A percentile compares a stretch with the other conserved stretches of the same genome.
Conservation (phyloP, 805 yeast genomes). For the Saccharomycopsis microspora region DNA sequence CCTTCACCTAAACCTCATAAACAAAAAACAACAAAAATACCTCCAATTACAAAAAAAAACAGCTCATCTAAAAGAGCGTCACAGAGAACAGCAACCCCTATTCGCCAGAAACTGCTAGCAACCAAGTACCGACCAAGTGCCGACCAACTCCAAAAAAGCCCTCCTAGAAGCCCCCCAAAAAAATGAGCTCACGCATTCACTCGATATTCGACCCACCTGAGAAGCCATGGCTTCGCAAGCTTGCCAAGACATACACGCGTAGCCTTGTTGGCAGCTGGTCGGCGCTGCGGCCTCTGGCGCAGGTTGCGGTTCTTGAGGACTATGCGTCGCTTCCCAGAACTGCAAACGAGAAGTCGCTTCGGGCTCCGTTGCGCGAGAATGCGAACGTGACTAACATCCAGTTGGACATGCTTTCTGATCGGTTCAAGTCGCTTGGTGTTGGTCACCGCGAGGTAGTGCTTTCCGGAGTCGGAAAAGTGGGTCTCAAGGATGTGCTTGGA, state of each 20-base stretch:
- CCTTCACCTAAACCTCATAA: too few species aligned
- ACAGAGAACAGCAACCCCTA: too few species aligned
- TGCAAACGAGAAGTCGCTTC: neutral
- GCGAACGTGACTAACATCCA: conserved; percentile 4
- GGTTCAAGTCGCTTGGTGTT: neutral
- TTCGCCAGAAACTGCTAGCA: too few species aligned
- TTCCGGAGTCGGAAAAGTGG: neutral
- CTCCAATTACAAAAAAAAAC: too few species aligned
- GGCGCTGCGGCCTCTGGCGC: neutral
- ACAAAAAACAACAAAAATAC: too few species aligned
- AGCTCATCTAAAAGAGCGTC: too few species aligned
- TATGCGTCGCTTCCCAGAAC: neutral
- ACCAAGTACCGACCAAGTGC: too few species aligned
- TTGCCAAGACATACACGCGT: conserved; percentile 16
- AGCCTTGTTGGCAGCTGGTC: conserved; percentile 10
- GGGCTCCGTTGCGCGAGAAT: conserved; percentile 6
- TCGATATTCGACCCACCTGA: conserved; percentile 1
- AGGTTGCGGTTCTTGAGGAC: neutral
- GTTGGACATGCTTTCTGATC: neutral
- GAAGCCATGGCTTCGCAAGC: conserved; percentile 13
- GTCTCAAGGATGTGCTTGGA: neutral
- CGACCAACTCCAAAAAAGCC: too few species aligned
- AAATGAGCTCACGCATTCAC: too few species aligned
- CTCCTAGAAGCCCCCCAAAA: too few species aligned
- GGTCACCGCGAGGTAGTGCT: neutral